Base-by-base conservation (phyloP, 139 green algal genomes). In the Prasinococcaceae sp. region DNA sequence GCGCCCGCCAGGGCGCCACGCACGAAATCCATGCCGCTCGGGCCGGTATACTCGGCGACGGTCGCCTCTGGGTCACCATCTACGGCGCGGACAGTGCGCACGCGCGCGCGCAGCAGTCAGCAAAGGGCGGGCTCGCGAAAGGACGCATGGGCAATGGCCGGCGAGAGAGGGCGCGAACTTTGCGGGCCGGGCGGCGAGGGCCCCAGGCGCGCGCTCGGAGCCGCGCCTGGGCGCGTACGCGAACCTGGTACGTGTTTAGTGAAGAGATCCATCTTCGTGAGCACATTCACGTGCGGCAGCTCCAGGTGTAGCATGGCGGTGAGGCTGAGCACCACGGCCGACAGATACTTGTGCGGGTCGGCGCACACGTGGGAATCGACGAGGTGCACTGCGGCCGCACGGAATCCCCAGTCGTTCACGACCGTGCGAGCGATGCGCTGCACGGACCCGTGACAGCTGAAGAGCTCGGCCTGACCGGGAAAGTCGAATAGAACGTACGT, bases 231-330 rank as follows among this genome's bases (percentile, higher is more conserved):
- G 32, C 9, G n/a, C n/a, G n/a, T n/a, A n/a, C n/a, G n/a, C n/a
- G n/a, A n/a, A n/a, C n/a, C n/a, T n/a, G n/a, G n/a, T n/a, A n/a
- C n/a, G n/a, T n/a, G n/a, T n/a, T n/a, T n/a, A n/a, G n/a, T 48
- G 1, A 50, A 73, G 9, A 94, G 66, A 79, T 99, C 90, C 47
- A 95, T 81, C 62, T 99, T 99, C 3, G 82, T 95, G 19, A 99
- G 75, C 6, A 99, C 63, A 64, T 93, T 98, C 49, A 97, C 65
- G 66, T 97, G 87, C 4, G 90, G 90, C 47, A 96, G 64, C 77
- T 95, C 90, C 47, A 99, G 74, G 61, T 86, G 79, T 6, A 99
- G 76, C 90, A 99, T 99, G 9, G 88, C 89, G 3, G 54, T 57
- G 12, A 72, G 58, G 14, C 53, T 60, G 22, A 87, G 63, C 60